Evolutionary conservation across 169 alveolate genomes (phyloP).

Genomic region (Perkinsus olseni): DNA sequence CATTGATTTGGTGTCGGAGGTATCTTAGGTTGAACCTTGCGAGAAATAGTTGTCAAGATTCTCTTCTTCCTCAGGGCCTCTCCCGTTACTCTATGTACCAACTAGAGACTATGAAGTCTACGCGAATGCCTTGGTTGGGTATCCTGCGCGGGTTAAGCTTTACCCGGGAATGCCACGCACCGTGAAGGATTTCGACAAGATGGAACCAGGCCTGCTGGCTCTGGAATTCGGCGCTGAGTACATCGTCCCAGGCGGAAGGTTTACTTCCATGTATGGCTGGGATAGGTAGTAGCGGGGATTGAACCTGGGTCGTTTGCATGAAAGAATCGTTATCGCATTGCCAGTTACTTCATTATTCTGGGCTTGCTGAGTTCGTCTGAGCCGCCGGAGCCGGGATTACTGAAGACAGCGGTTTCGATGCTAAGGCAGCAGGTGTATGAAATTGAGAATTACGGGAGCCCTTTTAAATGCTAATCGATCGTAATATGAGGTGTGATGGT

Average conservation of each 20-base stretch:
- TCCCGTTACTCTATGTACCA: neutral
- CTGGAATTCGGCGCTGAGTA: neutral
- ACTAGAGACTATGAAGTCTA: neutral
- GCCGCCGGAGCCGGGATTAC: neutral
- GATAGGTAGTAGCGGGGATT: neutral
- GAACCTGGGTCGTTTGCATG: neutral
- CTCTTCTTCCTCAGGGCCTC: neutral
- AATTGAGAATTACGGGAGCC: neutral
- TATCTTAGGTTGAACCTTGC: no score
- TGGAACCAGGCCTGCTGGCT: neutral
- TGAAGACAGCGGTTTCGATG: neutral
- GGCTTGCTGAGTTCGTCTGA: neutral
- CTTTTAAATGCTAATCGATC: neutral
- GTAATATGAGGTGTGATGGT: neutral
- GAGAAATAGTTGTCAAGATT: no score
- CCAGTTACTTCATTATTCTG: neutral
- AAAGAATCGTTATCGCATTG: neutral
- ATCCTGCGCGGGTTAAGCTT: neutral
- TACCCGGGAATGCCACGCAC: neutral
- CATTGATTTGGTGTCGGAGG: no score
- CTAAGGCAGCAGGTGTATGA: neutral
- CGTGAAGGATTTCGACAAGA: neutral
- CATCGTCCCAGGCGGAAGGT: neutral
- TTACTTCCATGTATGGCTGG: neutral
- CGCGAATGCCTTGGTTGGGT: neutral